phyloP scores from a whole-genome alignment of 352 stramenopile species.

The Hyaloperonospora arabidopsidis region DNA sequence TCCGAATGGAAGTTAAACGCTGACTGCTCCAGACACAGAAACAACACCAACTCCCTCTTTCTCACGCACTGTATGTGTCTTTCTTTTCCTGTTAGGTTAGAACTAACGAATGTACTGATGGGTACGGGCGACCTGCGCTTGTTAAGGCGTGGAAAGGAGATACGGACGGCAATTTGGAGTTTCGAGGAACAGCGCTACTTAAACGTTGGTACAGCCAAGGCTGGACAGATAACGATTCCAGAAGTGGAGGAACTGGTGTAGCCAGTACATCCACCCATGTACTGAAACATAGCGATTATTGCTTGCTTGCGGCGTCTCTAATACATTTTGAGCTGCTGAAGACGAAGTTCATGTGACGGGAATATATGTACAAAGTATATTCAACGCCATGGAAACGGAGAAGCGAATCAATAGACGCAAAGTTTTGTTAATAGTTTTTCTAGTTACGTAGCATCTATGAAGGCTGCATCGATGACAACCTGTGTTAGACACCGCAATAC shows the following conservation, averaged over 20 bases:
- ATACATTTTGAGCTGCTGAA: slow-evolving; percentile 2
- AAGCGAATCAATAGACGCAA: slow-evolving; percentile 91
- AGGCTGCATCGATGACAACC: no score
- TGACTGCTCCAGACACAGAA: no score
- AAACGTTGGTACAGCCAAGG: slow-evolving; percentile 93
- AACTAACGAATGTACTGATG: no score
- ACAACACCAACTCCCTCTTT: no score
- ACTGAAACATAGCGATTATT: neutral
- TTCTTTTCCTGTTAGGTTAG: no score
- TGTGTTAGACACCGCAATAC: slow-evolving; percentile 36
- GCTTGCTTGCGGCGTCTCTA: neutral
- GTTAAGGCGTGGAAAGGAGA: slow-evolving; percentile 96
- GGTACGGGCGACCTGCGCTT: slow-evolving; percentile 88
- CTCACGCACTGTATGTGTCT: no score
- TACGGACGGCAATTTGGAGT: slow-evolving; percentile 93
- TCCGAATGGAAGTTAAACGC: no score
- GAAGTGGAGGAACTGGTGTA: slow-evolving; percentile 94
- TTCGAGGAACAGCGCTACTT: slow-evolving; percentile 94
- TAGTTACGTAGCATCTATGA: no score
- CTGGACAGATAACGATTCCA: slow-evolving; percentile 88
- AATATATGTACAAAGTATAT: slow-evolving; percentile 94
- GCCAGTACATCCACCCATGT: slow-evolving; percentile 86
- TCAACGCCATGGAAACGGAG: slow-evolving; percentile 85
- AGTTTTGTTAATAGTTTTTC: slow-evolving; percentile 22
- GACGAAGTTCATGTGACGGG: slow-evolving; percentile 93